Evolutionary conservation across 139 green algal species (phyloP), one percentile per base, ranked within the genome.

Genomic region (Prasinococcaceae sp.): DNA sequence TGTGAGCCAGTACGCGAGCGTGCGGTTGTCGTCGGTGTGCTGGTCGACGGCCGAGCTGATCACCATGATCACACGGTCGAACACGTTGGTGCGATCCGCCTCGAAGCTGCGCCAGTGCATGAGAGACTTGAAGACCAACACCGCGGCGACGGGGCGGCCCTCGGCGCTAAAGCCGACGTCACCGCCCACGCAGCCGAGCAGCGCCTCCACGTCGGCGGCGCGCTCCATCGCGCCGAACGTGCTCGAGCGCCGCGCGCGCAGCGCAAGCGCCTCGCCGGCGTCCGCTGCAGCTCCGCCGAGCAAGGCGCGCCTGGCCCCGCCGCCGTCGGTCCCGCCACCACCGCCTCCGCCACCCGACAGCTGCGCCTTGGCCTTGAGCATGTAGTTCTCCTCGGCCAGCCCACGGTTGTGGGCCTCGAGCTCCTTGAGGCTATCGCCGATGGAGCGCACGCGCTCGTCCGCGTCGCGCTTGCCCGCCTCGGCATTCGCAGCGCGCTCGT

Each of bases 1-100:
- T 51, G 76, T 80, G 1, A 98, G 75, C 82, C 90, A 98, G 78
- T 96, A 97, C 30, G 77, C 58, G 4, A 98, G 74, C 57, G 65
- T 70, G 14, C 61, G 72, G 42, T 72, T 77, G 56, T 58, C 79
- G 32, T 94, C 84, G 56, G 90, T 78, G 50, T 86, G 74, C 30
- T 63, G 47, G n/a, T 75, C 70, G 38, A 83, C 70, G 60, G 86
- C 79, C 2, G 50, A 55, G 42, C 78, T 78, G 47, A 96, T 92
- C n/a, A 77, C 69, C 20, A 75, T 63, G 47, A 94, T 94, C 76
- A 98, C 92, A 30, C 54, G 56, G 65, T 96, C 90, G 61, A 98
- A 98, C 14, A 97, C 64, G 24, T 73, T 72, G 16, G 86, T 96
- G 56, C 86, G 79, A 68, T 98, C 90, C 1, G 80, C 78, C 72